Percentiles rank a stretch among this genome's conserved stretches.
Conservation (phyloP, 768 basidiomycete species). For the Termitomyces sp. region DNA sequence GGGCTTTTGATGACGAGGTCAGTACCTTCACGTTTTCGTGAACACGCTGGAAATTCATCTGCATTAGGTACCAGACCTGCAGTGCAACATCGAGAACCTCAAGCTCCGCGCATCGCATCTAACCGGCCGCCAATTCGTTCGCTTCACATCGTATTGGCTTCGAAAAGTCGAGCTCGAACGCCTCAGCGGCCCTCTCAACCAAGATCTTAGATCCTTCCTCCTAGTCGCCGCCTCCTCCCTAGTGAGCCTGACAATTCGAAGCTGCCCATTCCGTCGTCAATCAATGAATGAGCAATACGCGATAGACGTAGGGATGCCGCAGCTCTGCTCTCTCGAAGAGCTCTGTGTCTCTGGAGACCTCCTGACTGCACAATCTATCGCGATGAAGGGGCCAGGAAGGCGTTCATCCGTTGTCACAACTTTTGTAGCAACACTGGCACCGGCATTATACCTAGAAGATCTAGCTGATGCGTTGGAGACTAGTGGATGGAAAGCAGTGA, state of each 20-base stretch:
- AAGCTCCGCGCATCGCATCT: slow-evolving; percentile 3
- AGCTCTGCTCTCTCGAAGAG: slow-evolving; percentile 8
- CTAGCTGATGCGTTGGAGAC: slow-evolving; percentile 2
- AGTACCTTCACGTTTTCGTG: background rate
- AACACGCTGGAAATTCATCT: background rate
- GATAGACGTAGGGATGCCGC: slow-evolving; percentile 1
- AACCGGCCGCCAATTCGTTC: slow-evolving; percentile 8
- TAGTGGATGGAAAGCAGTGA: slow-evolving; percentile 5
- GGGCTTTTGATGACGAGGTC: slow-evolving; percentile 8
- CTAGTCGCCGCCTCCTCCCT: background rate
- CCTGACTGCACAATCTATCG: background rate
- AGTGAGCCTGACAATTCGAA: background rate
- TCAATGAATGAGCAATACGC: slow-evolving; percentile 3
- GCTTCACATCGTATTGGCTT: slow-evolving; percentile 4
- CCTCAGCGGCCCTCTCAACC: slow-evolving; percentile 4
- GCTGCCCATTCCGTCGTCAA: slow-evolving; percentile 2
- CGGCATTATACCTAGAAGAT: slow-evolving; percentile 4
- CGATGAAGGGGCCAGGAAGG: background rate
- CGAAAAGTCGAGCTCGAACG: slow-evolving; percentile 5
- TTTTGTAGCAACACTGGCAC: background rate
- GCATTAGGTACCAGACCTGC: slow-evolving; percentile 1
- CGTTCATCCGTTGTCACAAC: background rate
- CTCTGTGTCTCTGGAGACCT: slow-evolving; percentile 5
- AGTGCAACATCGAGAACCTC: slow-evolving; percentile 1
- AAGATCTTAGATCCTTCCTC: slow-evolving; percentile 6